Evolutionary conservation across 2,329 filamentous ascomycete species (phyloP), one percentile per base, ranked within the genome.

Genomic region (Neofusicoccum laricinum): DNA sequence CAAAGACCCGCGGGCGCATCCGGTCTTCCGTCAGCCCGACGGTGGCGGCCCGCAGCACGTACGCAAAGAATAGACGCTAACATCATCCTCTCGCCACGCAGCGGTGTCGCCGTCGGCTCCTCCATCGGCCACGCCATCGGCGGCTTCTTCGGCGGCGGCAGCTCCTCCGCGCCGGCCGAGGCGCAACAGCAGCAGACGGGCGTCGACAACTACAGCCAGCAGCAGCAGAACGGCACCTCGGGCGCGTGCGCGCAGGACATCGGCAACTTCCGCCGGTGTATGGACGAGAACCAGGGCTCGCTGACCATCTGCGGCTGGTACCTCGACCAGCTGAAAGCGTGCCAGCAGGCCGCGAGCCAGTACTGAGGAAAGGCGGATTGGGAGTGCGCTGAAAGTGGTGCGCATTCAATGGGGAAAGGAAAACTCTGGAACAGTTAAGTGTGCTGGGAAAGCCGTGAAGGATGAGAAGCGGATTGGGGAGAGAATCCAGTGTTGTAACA

Each of bases 241-340:
- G 73, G 72, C 30, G 75, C 72, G 77, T 99, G 95, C 82, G 87
- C 88, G 68, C 86, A 84, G 63, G 92, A 95, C 71, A 88, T 93
- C 63, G 87, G 88, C 79, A 87, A 86, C 80, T 98, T 99, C 85
- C 93, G 92, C 73, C 90, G 89, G 82, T 99, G 95, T 85, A 90
- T 99, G 89, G 93, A 98, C 79, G 91, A 98, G 75, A 90, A 99
- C 79, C 83, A 88, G 76, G 95, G 95, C 71, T 93, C 95, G 81
- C 88, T 99, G 90, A 89, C 90, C 76, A 96, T 97, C 76, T 99
- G 95, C 83, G 90, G 91, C 70, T 99, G 94, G 93, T 99, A 99
- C 79, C 82, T 99, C 72, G 95, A 99, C 79, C 94, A 99, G 86
- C 85, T 99, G 63, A 83, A 83, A 79, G 80, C 80, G 17, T 83